A percentile compares a stretch with the other conserved stretches of the same genome.
phyloP scores from a whole-genome alignment of 345 rosid genomes.

The Laguncularia racemosa region DNA sequence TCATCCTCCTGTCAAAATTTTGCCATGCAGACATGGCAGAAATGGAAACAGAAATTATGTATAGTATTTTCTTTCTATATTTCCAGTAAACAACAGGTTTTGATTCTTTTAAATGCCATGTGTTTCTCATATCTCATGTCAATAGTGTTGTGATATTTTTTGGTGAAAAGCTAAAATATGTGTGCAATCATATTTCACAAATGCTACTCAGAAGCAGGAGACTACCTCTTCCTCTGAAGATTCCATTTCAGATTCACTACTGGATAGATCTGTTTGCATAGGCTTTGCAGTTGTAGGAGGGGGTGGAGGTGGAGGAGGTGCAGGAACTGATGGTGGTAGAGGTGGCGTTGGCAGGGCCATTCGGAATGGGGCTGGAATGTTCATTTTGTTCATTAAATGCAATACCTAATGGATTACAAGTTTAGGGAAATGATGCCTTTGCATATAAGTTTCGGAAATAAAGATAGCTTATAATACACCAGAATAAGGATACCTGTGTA shows the following conservation, averaged over 20 bases:
- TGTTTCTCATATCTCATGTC: too few species aligned
- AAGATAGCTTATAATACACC: neutral
- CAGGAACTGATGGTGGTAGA: constrained; percentile 51
- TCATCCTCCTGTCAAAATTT: constrained; percentile 27
- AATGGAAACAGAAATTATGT: too few species aligned
- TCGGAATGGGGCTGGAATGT: constrained; percentile 94
- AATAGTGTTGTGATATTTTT: neutral
- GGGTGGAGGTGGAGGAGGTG: constrained; percentile 33
- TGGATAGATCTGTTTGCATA: constrained; percentile 41
- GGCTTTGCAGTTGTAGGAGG: constrained; percentile 32
- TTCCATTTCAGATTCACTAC: constrained; percentile 91
- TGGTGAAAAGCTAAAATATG: neutral
- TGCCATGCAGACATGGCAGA: too few species aligned
- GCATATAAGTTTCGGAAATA: neutral
- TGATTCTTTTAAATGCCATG: too few species aligned
- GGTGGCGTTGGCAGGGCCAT: constrained; percentile 94
- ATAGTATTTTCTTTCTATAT: too few species aligned
- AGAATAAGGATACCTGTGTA: constrained; percentile 58
- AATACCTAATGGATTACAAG: constrained; percentile 42
- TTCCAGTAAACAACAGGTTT: too few species aligned
- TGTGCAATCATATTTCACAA: neutral
- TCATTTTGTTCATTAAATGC: constrained; percentile 99
- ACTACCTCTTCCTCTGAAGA: constrained; percentile 68
- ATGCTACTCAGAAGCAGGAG: constrained; percentile 12
- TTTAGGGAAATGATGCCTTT: neutral